A percentile compares a stretch with the other conserved stretches of the same genome.
Evolutionary conservation across 2,329 filamentous ascomycete genomes (phyloP).

Genomic region (Lachnellula subtilissima): DNA sequence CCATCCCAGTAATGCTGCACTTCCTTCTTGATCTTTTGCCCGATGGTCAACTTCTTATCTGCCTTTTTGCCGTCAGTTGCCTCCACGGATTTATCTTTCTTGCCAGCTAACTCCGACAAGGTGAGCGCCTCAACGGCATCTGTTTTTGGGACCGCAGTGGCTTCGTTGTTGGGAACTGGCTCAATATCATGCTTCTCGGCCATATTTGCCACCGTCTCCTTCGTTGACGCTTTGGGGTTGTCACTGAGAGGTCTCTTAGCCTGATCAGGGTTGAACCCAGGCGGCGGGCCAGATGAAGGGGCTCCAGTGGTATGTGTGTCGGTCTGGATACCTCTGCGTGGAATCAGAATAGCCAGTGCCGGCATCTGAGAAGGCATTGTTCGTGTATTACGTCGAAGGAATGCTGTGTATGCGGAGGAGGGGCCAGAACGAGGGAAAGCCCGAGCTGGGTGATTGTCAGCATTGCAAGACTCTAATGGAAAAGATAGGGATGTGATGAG

Average conservation of each 20-base stretch:
- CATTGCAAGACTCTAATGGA: background rate
- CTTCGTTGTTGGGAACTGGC: slow-evolving; percentile 18
- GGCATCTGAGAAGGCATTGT: slow-evolving; percentile 33
- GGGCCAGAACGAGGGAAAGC: slow-evolving; percentile 27
- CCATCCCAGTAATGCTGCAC: slow-evolving; percentile 95
- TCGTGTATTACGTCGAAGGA: slow-evolving; percentile 31
- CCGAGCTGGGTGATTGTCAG: slow-evolving; percentile 23
- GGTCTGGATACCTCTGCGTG: slow-evolving; percentile 52
- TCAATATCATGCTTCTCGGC: slow-evolving; percentile 25
- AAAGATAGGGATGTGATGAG: too few relatives aligned
- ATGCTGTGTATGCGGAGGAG: slow-evolving; percentile 29
- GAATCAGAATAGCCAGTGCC: slow-evolving; percentile 53
- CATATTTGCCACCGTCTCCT: slow-evolving; percentile 20
- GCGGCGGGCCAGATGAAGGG: slow-evolving; percentile 52
- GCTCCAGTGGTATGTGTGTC: slow-evolving; percentile 50
- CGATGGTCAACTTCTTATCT: slow-evolving; percentile 80
- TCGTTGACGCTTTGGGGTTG: slow-evolving; percentile 27
- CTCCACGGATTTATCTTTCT: slow-evolving; percentile 57
- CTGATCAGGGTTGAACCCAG: slow-evolving; percentile 65
- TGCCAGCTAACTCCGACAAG: slow-evolving; percentile 57
- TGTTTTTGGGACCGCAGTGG: slow-evolving; percentile 31
- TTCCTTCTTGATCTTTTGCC: slow-evolving; percentile 94
- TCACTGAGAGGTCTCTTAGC: slow-evolving; percentile 58
- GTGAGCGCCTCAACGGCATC: slow-evolving; percentile 27
- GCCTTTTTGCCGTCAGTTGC: slow-evolving; percentile 65